phyloP scores from a whole-genome alignment of 2,329 filamentous ascomycete genomes.

The Penicillium sp. region DNA sequence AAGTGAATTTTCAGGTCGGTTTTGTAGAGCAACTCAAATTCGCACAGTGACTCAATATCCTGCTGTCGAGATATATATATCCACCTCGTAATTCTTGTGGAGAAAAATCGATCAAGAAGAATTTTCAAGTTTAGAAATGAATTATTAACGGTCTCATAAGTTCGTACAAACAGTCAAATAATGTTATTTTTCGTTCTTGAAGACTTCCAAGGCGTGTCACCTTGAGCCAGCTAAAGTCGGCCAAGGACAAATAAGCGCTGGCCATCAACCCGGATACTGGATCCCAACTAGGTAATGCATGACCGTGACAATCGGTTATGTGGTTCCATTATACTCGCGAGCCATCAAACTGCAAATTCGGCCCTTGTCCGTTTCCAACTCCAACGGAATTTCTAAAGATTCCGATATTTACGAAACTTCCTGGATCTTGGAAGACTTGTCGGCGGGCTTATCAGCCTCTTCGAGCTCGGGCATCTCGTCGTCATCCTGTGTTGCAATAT shows the following conservation, averaged over 20 bases:
- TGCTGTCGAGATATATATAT: neutral
- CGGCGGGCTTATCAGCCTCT: constrained; percentile 49
- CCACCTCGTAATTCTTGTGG: neutral
- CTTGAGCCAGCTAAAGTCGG: constrained; percentile 1
- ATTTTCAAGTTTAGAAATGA: neutral
- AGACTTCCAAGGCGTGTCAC: neutral
- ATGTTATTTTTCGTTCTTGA: constrained; percentile 16
- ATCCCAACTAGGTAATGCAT: constrained; percentile 9
- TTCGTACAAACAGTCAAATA: constrained; percentile 10
- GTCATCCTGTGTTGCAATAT: constrained; percentile 50
- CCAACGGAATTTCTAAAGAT: constrained; percentile 28
- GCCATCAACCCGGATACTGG: constrained; percentile 5
- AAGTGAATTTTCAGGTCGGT: no score
- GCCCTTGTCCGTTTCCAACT: neutral
- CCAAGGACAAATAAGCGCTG: constrained; percentile 7
- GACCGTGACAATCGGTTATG: constrained; percentile 10
- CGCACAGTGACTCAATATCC: no score
- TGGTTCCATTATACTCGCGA: constrained; percentile 8
- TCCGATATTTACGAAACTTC: constrained; percentile 38
- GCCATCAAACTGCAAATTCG: neutral
- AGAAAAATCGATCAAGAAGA: neutral
- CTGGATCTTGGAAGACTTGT: constrained; percentile 43
- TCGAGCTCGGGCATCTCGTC: constrained; percentile 83
- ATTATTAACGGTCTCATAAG: constrained; percentile 3
- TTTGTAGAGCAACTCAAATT: no score